Evolutionary conservation across 2,329 filamentous ascomycete species (phyloP).

Genomic region (Aspergillus amoenus): DNA sequence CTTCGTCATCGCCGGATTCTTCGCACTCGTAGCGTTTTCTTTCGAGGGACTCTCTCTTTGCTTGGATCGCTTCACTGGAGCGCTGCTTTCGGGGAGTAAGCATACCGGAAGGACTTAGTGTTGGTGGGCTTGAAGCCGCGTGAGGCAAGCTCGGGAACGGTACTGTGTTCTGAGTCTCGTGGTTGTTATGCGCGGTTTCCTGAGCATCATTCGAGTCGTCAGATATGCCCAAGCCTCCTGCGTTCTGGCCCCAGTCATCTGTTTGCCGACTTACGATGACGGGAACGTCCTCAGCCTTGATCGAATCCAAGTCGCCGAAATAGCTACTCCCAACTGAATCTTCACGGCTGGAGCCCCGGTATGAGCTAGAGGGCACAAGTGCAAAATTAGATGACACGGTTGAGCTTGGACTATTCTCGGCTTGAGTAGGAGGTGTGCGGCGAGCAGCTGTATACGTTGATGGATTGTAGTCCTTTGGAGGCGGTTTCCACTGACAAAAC

Average conservation of each 20-base stretch:
- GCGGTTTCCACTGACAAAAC: slow-evolving; percentile 90
- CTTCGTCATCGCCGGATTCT: slow-evolving; percentile 92
- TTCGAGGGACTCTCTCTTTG: slow-evolving; percentile 73
- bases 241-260: slow-evolving; percentile 69
- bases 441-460: slow-evolving; percentile 63
- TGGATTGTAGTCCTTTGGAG: slow-evolving; percentile 59
- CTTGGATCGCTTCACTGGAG: slow-evolving; percentile 70
- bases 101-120: slow-evolving; percentile 53
- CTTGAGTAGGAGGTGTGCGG: slow-evolving; percentile 57
- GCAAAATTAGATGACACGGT: slow-evolving; percentile 74
- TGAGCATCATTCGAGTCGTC: slow-evolving; percentile 48
- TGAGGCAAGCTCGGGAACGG: slow-evolving; percentile 57
- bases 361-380: slow-evolving; percentile 69
- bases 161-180: slow-evolving; percentile 19
- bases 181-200: slow-evolving; percentile 23
- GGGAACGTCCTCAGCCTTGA: slow-evolving; percentile 73
- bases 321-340: slow-evolving; percentile 82
- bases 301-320: slow-evolving; percentile 81
- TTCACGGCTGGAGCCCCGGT: slow-evolving; percentile 75
- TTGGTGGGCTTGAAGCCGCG: slow-evolving; percentile 64
- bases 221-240: slow-evolving; percentile 75
- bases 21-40: slow-evolving; percentile 70
- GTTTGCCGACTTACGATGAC: slow-evolving; percentile 72
- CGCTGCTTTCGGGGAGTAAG: slow-evolving; percentile 60
- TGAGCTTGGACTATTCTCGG: slow-evolving; percentile 80